phyloP scores from a whole-genome alignment of 208 protist genomes.

The Novymonas esmeraldas region DNA sequence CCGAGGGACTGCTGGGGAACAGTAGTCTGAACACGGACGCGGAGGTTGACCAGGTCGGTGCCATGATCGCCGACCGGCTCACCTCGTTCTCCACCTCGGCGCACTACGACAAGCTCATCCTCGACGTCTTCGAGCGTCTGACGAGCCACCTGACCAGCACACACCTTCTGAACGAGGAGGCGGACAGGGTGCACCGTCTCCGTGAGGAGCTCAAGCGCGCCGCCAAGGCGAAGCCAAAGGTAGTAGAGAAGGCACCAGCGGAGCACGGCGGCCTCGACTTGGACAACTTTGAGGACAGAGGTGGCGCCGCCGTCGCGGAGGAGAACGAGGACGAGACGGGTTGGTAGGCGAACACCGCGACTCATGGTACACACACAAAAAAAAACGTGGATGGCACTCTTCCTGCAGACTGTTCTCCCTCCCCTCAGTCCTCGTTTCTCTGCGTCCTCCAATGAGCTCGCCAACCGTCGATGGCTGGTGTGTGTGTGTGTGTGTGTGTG shows the following conservation, averaged over 20 bases:
- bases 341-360: too few relatives aligned
- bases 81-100: slow-evolving; percentile 32
- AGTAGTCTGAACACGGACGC: slow-evolving; percentile 32
- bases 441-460: too few relatives aligned
- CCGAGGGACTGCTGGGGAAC: slow-evolving; percentile 48
- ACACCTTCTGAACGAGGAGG: slow-evolving; percentile 43
- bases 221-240: slow-evolving; percentile 44
- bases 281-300: slow-evolving; percentile 48
- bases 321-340: slow-evolving; percentile 39
- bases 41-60: slow-evolving; percentile 49
- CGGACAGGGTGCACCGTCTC: slow-evolving; percentile 46
- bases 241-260: slow-evolving; percentile 22
- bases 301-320: slow-evolving; percentile 33
- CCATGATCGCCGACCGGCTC: slow-evolving; percentile 63
- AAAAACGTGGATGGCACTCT: too few relatives aligned
- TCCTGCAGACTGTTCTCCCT: too few relatives aligned
- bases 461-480: neutral
- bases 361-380: too few relatives aligned
- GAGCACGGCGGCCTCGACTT: slow-evolving; percentile 39
- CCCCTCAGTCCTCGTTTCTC: too few relatives aligned
- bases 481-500: slow-evolving; percentile 1
- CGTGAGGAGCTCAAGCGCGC: slow-evolving; percentile 51
- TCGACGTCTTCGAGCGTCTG: slow-evolving; percentile 54
- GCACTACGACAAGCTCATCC: slow-evolving; percentile 58
- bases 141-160: slow-evolving; percentile 47